Percentiles rank a stretch among this genome's conserved stretches.
These are phyloP conservation scores for Xylariales sp. DNA, from an alignment of 2,329 filamentous ascomycete genomes.

Conservation along the genomic window DNA sequence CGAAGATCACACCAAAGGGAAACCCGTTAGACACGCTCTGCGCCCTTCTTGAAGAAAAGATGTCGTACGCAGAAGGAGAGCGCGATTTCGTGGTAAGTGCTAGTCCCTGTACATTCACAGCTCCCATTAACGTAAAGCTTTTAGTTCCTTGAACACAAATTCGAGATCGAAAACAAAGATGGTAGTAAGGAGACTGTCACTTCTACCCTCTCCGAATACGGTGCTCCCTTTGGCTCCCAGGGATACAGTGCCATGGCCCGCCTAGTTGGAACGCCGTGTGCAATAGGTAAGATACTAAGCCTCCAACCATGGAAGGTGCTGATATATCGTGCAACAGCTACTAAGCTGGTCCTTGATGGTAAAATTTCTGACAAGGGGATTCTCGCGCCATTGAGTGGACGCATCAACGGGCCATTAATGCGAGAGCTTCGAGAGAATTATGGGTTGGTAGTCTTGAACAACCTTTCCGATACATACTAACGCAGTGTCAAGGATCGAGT, in stretches of 20 bases:
- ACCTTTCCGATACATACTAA: neutral
- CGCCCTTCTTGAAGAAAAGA: conserved; percentile 84
- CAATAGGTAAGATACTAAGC: conserved; percentile 29
- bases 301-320: too few relatives aligned
- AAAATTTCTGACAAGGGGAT: neutral
- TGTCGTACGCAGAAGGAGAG: conserved; percentile 79
- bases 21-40: conserved; percentile 91
- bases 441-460: neutral
- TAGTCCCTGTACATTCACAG: neutral
- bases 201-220: conserved; percentile 80
- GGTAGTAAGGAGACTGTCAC: conserved; percentile 73
- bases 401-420: neutral
- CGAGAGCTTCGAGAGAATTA: neutral
- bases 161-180: conserved; percentile 79
- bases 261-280: conserved; percentile 30
- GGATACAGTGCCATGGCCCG: conserved; percentile 85
- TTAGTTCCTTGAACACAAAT: conserved; percentile 67
- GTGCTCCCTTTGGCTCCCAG: conserved; percentile 49
- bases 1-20: conserved; percentile 51
- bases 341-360: neutral
- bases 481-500: neutral
- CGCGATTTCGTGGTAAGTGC: conserved; percentile 68
- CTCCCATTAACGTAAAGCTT: neutral
- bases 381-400: neutral
- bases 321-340: neutral